Base-by-base conservation (phyloP, 306 rosid species). In the Astragalus glycyphyllos region DNA sequence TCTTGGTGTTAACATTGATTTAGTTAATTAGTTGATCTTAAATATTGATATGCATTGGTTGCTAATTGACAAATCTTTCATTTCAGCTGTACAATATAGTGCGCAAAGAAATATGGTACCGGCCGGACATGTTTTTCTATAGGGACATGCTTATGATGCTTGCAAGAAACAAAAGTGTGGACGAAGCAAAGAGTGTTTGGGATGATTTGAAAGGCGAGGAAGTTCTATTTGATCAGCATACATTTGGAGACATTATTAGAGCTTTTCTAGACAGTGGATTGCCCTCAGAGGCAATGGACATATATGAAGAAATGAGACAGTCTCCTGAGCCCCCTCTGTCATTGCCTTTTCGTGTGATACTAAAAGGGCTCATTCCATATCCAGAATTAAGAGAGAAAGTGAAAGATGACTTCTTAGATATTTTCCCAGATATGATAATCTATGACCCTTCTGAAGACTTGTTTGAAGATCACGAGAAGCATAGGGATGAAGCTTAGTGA, bases 111-210 rank as follows among this genome's bases (percentile, higher is more conserved):
- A 91, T 93, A 75, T 93, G 98, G 98, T 93, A 93, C 62, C 83
- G 96, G 50, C 97, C 97, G 6, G 98, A 93, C 86, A 88, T 90
- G 98, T 90, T 84, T 85, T 93, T 93, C 55, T 88, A 87, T 40
- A 81, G 94, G 74, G 97, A 93, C 83, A 93, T 90, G 98, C 90
- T 93, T 45, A 80, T 87, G 94, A 87, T 83, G 98, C 96, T 93
- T 47, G 88, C 97, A 2, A 87, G 97, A 69, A 93, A 90, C 87
- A 84, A 12, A 73, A 84, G 74, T 70, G 88, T 87, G 48, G 89
- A 87, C 9, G 97, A 93, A 81, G 68, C 80, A 38, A 90, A 88
- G 77, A 80, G 73, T 81, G 97, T 93, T 44, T 90, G 98, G 97
- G 51, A 58, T 69, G 97, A 93, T 83, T 80, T 93, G 67, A 89